Evolutionary conservation across 2,329 filamentous ascomycete species (phyloP).

Genomic region (Xylariaceae sp.): DNA sequence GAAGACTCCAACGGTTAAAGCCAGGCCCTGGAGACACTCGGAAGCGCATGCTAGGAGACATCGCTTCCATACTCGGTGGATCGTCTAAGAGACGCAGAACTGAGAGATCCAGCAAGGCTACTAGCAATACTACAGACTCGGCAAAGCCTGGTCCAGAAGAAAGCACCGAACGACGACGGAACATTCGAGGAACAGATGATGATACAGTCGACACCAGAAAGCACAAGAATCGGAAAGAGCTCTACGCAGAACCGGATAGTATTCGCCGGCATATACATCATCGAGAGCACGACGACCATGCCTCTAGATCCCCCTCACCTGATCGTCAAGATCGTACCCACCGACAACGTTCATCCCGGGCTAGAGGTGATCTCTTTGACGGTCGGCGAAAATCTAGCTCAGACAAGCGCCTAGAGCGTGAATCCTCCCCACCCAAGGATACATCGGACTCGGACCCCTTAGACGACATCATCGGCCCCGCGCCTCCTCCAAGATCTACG

Average conservation of each 20-base stretch:
- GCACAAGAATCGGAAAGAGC: slow-evolving; percentile 32
- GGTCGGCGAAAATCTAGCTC: slow-evolving; percentile 1
- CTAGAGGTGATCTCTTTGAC: background rate
- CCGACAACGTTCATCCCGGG: slow-evolving; percentile 11
- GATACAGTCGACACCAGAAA: slow-evolving; percentile 23
- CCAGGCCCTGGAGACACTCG: slow-evolving; percentile 56
- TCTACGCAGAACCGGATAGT: slow-evolving; percentile 13
- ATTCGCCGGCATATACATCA: slow-evolving; percentile 11
- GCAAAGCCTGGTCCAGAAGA: slow-evolving; percentile 16
- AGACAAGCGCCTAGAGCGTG: slow-evolving; percentile 3
- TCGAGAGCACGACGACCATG: slow-evolving; percentile 8
- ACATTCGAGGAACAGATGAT: slow-evolving; percentile 21
- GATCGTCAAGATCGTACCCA: slow-evolving; percentile 12
- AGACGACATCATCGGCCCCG: slow-evolving; percentile 77
- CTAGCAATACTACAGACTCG: slow-evolving; percentile 6
- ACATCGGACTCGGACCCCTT: slow-evolving; percentile 69
- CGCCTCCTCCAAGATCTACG: slow-evolving; percentile 51
- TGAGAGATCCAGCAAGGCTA: slow-evolving; percentile 20
- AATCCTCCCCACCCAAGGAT: slow-evolving; percentile 12
- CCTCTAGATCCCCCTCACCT: slow-evolving; percentile 13
- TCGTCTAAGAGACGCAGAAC: slow-evolving; percentile 41
- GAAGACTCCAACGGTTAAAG: slow-evolving; percentile 42
- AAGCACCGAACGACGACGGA: slow-evolving; percentile 17
- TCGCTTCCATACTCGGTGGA: slow-evolving; percentile 59
- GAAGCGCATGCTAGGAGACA: slow-evolving; percentile 61